These are phyloP conservation scores for Colletotrichum tropicale DNA, from an alignment of 2,329 filamentous ascomycete species.

Conservation along the genomic window DNA sequence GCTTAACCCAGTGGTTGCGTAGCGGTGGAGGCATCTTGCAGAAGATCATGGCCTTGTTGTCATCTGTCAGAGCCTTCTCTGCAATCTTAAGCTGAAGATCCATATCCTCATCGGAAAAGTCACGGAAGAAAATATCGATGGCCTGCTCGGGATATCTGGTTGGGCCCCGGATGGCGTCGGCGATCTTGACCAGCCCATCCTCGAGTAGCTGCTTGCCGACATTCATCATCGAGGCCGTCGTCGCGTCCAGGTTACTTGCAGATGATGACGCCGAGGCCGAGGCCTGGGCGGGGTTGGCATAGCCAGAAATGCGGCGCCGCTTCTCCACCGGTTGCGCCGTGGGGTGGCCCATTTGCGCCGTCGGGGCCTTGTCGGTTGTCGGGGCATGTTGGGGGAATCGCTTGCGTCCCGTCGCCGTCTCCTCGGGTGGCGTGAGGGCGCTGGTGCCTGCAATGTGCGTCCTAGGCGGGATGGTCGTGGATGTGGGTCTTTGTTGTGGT, in stretches of 20 bases:
- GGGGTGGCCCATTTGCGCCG: slow-evolving; percentile 17
- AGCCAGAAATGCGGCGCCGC: slow-evolving; percentile 36
- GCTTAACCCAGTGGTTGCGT: slow-evolving; percentile 60
- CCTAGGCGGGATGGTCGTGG: slow-evolving; percentile 42
- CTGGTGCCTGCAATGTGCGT: slow-evolving; percentile 43
- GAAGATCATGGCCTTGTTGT: slow-evolving; percentile 65
- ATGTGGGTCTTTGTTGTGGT: slow-evolving; percentile 30
- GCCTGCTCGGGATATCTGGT: slow-evolving; percentile 62
- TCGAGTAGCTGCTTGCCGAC: slow-evolving; percentile 33
- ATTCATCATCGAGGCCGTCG: slow-evolving; percentile 21
- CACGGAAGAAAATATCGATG: slow-evolving; percentile 62
- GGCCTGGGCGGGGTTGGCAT: slow-evolving; percentile 20
- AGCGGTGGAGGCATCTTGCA: slow-evolving; percentile 62
- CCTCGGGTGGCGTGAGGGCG: slow-evolving; percentile 61
- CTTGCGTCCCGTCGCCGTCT: slow-evolving; percentile 50
- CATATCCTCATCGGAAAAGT: slow-evolving; percentile 61
- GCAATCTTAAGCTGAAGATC: slow-evolving; percentile 65
- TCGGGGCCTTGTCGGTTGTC: slow-evolving; percentile 13
- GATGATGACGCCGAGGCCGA: background rate
- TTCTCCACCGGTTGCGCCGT: slow-evolving; percentile 29
- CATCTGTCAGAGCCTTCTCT: slow-evolving; percentile 62
- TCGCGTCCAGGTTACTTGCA: slow-evolving; percentile 33
- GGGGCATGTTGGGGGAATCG: slow-evolving; percentile 31
- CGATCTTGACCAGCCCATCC: slow-evolving; percentile 35
- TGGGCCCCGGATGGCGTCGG: slow-evolving; percentile 44